These are phyloP conservation scores for Pyricularia sp. DNA, from an alignment of 2,329 filamentous ascomycete genomes.

Conservation along the genomic window DNA sequence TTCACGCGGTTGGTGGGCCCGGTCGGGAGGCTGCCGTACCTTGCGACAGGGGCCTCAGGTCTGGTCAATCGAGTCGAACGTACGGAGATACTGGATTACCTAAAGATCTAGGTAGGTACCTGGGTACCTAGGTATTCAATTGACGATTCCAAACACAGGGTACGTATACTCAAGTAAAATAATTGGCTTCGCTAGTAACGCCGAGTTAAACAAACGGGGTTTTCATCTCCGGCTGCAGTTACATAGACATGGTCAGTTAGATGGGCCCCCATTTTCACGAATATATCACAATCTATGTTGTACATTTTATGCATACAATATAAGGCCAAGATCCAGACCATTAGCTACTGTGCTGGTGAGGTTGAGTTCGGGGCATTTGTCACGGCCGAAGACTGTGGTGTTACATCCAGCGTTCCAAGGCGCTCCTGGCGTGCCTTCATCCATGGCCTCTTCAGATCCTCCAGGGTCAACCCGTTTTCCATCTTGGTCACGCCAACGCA, in stretches of 20 bases:
- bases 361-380: conserved; percentile 19
- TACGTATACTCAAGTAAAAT: too few relatives aligned
- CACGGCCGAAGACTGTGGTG: conserved; percentile 18
- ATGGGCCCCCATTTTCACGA: not conserved
- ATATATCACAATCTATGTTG: not conserved
- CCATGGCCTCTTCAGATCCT: conserved; percentile 70
- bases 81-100: not conserved
- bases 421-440: conserved; percentile 27
- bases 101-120: too few relatives aligned
- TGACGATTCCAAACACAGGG: not conserved
- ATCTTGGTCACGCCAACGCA: conserved; percentile 90
- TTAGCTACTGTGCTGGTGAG: conserved; percentile 20
- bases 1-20: not conserved
- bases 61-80: not conserved
- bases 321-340: not conserved
- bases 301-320: conserved; percentile 9
- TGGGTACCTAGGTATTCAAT: not conserved
- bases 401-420: conserved; percentile 32
- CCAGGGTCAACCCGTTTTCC: conserved; percentile 64
- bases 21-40: not conserved
- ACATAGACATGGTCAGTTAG: not conserved
- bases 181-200: too few relatives aligned
- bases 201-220: too few relatives aligned
- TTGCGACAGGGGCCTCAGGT: not conserved
- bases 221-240: too few relatives aligned